phyloP scores from a whole-genome alignment of 176 grass and related monocot species.

The Bonia amplexicaulis region DNA sequence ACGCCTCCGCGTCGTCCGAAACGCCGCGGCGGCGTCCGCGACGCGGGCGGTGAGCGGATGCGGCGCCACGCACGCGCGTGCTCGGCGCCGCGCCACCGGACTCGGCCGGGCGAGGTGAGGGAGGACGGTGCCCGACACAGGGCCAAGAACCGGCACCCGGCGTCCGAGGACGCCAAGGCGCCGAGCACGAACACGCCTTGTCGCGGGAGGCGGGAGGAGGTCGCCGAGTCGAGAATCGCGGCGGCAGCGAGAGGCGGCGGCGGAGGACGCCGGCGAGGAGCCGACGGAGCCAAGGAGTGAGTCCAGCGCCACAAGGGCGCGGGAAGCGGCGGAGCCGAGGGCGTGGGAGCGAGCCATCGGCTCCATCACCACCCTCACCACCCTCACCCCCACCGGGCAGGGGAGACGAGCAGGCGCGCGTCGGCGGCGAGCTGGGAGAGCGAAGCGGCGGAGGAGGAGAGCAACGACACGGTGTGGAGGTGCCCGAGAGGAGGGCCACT shows the following conservation, averaged over 20 bases:
- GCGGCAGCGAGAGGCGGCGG: conserved; percentile 35
- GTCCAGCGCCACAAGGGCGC: conserved; percentile 45
- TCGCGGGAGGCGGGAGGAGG: conserved; percentile 38
- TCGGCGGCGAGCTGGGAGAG: conserved; percentile 49
- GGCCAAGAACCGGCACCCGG: conserved; percentile 7
- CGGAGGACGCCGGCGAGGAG: conserved; percentile 15
- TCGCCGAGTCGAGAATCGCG: conserved; percentile 48
- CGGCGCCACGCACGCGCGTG: conserved; percentile 49
- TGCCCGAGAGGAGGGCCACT: conserved; percentile 32
- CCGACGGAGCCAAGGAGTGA: neutral
- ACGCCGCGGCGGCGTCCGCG: conserved; percentile 45
- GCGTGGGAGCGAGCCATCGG: conserved; percentile 26
- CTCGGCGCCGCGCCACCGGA: conserved; percentile 25
- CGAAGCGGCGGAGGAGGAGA: conserved; percentile 38
- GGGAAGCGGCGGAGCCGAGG: conserved; percentile 39
- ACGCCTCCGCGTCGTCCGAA: conserved; percentile 61
- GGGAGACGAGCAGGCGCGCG: conserved; percentile 42
- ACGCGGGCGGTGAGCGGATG: conserved; percentile 45
- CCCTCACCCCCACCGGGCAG: neutral
- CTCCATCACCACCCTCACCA: neutral
- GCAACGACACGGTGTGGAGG: conserved; percentile 59
- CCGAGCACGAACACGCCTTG: conserved; percentile 42
- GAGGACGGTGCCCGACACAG: conserved; percentile 34
- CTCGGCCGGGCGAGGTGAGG: conserved; percentile 45
- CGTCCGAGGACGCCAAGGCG: conserved; percentile 38